A percentile compares a stretch with the other conserved stretches of the same genome.
Evolutionary conservation across 2,329 filamentous ascomycete species (phyloP).

Genomic region (Bipolaris cookei): DNA sequence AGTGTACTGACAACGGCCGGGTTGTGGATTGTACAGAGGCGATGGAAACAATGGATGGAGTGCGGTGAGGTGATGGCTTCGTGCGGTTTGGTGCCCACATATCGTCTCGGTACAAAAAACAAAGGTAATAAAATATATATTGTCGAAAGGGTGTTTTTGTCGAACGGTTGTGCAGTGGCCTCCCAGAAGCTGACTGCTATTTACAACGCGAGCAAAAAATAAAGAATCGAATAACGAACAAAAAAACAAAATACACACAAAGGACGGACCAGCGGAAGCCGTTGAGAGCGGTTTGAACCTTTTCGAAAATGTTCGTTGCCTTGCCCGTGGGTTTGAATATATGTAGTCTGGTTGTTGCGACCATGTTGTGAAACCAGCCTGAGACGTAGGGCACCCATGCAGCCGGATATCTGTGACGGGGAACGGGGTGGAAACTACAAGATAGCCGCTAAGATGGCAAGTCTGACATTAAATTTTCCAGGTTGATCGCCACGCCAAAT

Average conservation of each 20-base stretch:
- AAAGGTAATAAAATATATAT: neutral
- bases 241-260: neutral
- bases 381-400: constrained; percentile 37
- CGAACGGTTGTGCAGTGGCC: neutral
- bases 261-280: neutral
- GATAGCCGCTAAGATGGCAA: neutral
- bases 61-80: constrained; percentile 39
- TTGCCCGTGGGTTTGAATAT: neutral
- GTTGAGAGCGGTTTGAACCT: neutral
- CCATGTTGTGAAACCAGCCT: constrained; percentile 40
- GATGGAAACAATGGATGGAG: constrained; percentile 41
- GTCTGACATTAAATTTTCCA: constrained; percentile 1
- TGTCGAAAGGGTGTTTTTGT: neutral
- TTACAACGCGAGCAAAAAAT: neutral
- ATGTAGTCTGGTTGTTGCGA: constrained; percentile 18
- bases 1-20: constrained; percentile 17
- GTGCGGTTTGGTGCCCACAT: constrained; percentile 46
- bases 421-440: too few species aligned
- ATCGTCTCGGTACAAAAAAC: constrained; percentile 10
- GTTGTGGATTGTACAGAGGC: constrained; percentile 1
- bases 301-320: neutral
- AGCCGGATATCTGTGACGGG: constrained; percentile 28
- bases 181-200: constrained; percentile 1
- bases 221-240: neutral
- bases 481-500: neutral